phyloP scores from a whole-genome alignment of 2,329 filamentous ascomycete genomes.

The Pochonia chlamydosporia region DNA sequence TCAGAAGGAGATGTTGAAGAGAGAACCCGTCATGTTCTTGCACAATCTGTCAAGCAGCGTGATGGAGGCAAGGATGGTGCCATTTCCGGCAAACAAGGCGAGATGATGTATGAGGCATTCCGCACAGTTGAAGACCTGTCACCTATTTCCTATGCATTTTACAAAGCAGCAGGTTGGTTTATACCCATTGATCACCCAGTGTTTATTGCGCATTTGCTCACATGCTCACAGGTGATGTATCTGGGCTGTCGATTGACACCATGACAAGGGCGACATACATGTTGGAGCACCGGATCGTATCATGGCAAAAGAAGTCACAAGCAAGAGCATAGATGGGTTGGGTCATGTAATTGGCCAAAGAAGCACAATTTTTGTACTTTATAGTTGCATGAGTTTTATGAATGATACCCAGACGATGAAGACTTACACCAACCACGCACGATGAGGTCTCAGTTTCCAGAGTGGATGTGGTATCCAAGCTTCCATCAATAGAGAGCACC shows the following conservation, averaged over 20 bases:
- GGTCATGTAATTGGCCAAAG: not conserved
- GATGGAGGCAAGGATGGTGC: not conserved
- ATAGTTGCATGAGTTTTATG: not conserved
- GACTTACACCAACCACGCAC: not conserved
- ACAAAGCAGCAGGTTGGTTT: constrained; percentile 25
- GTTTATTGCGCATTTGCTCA: constrained; percentile 1
- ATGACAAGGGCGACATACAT: constrained; percentile 31
- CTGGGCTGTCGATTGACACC: constrained; percentile 27
- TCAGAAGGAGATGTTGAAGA: constrained; percentile 21
- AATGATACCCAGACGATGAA: not conserved
- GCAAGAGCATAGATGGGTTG: not conserved
- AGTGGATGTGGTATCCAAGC: too few species aligned
- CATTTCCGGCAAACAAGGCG: not conserved
- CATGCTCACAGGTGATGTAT: constrained; percentile 19
- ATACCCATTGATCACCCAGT: not conserved
- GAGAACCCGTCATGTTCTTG: constrained; percentile 15
- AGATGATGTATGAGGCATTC: constrained; percentile 24
- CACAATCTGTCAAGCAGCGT: constrained; percentile 11
- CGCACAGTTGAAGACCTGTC: constrained; percentile 25
- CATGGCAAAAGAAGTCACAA: constrained; percentile 23
- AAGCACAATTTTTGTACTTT: not conserved
- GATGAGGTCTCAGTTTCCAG: not conserved
- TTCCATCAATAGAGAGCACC: too few species aligned
- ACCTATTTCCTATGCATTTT: constrained; percentile 23
- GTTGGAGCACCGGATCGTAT: constrained; percentile 28